phyloP scores from a whole-genome alignment of 2,329 filamentous ascomycete species.

The Diplodia corticola region DNA sequence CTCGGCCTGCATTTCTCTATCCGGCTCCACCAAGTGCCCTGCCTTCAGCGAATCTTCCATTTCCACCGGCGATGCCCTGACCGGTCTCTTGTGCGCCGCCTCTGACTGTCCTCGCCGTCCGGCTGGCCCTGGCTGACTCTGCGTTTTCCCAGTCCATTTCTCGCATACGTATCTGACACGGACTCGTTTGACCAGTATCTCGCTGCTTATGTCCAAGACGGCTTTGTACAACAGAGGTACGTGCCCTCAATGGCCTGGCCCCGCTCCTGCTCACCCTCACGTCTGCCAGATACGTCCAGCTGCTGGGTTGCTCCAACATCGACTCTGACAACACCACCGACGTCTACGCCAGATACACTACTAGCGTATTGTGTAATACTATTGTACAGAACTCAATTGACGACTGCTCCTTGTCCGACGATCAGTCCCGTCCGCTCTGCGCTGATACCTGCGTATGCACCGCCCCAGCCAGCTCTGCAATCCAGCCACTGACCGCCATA shows the following conservation, averaged over 20 bases:
- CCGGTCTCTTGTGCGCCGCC: slow-evolving; percentile 61
- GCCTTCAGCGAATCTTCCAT: slow-evolving; percentile 73
- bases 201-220: slow-evolving; percentile 68
- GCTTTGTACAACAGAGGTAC: slow-evolving; percentile 78
- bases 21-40: slow-evolving; percentile 68
- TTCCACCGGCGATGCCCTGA: slow-evolving; percentile 61
- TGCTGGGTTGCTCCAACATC: slow-evolving; percentile 78
- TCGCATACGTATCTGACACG: slow-evolving; percentile 75
- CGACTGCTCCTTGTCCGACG: slow-evolving; percentile 65
- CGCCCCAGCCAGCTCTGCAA: background rate
- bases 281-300: slow-evolving; percentile 68
- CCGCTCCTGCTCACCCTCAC: slow-evolving; percentile 25
- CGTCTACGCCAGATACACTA: slow-evolving; percentile 91
- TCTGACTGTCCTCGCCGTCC: background rate
- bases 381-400: slow-evolving; percentile 85
- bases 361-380: slow-evolving; percentile 86
- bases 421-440: slow-evolving; percentile 73
- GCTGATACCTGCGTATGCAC: slow-evolving; percentile 79
- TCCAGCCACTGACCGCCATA: slow-evolving; percentile 34
- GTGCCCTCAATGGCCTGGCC: slow-evolving; percentile 30
- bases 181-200: slow-evolving; percentile 77
- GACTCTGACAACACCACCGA: slow-evolving; percentile 75
- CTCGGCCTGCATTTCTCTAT: slow-evolving; percentile 64
- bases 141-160: slow-evolving; percentile 67
- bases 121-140: slow-evolving; percentile 20